Evolutionary conservation across 73 alveolate species (phyloP), one percentile per base, ranked within the genome.

Genomic region (Breviolum minutum): DNA sequence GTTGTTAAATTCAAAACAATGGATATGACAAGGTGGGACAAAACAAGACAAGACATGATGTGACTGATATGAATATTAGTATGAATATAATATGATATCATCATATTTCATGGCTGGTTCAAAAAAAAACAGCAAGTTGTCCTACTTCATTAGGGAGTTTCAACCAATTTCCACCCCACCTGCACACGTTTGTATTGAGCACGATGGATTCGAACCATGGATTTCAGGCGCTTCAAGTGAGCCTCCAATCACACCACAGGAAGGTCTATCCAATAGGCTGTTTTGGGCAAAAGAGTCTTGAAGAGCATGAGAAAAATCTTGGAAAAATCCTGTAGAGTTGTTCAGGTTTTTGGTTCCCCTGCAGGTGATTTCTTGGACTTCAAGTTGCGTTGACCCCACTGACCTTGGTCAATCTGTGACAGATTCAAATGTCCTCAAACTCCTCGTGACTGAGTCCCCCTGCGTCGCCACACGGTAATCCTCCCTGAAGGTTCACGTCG

Each of bases 331-430:
- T 22, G 77, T 40, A 40, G 54, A 40, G 54, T 40, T 40, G 54
- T 40, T 40, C 54, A 40, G 2, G 2, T 22, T 68, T 4, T 68
- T 8, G 70, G 69, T 20, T 24, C 61, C 76, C 54, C n/a, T n/a
- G 27, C 96, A 17, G 96, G 96, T 7, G 87, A 68, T 54, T 90
- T 90, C 96, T 90, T 90, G 30, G 88, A 71, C 74, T 90, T 90
- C 88, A 90, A 74, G 87, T 90, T 90, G 63, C 96, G 87, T 76
- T 90, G 96, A 30, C 96, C 96, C 96, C 96, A 90, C 87, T 90
- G 96, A 90, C 95, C 95, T 89, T 40, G 6, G 77, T 8, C 60
- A 40, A 27, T 11, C 54, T 8, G 17, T 16, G 19, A 61, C 76
- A 61, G 13, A 26, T 22, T 19, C 7, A 61, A 6, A 81, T 7